Evolutionary conservation across 306 rosid genomes (phyloP), one percentile per base, ranked within the genome.

Genomic region (Vicia villosa): DNA sequence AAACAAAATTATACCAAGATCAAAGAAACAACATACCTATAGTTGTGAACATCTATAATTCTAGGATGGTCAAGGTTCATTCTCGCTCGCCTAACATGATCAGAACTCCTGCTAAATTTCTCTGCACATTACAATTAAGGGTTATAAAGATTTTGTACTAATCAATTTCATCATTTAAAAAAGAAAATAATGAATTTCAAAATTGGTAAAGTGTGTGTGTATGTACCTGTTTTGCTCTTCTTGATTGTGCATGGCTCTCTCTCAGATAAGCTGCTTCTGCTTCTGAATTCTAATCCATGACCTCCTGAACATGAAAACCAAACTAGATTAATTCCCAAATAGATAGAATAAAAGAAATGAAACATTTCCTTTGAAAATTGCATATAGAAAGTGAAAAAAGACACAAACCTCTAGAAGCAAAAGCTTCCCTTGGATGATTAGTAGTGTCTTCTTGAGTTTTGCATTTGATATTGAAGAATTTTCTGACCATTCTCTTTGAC

Each of bases 401-500:
- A 62, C 40, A 70, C 72, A 72, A 51, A 91, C 99, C 99, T 84
- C 87, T 84, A 80, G 60, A 74, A 66, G 76, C 70, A 78, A 60
- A 80, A 74, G 68, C 89, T 59, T 86, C 84, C 21, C 0, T 24
- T 24, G 91, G 79, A 70, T 86, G 99, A 62, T 75, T 91, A 21
- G 91, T 83, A 21, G 91, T 84, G 45, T 86, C 95, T 72, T 95
- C 90, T 72, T 95, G 91, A 32, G 72, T 77, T 75, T 95, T 91
- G 86, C 90, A 77, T 91, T 88, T 91, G 86, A 95, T 86, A 63
- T 95, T 95, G 90, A 95, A 91, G 87, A 89, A 87, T 80, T 95
- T 95, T 66, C 95, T 87, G 80, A 91, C 96, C 97, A 95, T 91
- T 87, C 91, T 91, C 93, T 89, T 95, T 38, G 99, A 87, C 99